Evolutionary conservation across 208 protist genomes (phyloP).

Genomic region (Acanthamoeba culbertsoni): DNA sequence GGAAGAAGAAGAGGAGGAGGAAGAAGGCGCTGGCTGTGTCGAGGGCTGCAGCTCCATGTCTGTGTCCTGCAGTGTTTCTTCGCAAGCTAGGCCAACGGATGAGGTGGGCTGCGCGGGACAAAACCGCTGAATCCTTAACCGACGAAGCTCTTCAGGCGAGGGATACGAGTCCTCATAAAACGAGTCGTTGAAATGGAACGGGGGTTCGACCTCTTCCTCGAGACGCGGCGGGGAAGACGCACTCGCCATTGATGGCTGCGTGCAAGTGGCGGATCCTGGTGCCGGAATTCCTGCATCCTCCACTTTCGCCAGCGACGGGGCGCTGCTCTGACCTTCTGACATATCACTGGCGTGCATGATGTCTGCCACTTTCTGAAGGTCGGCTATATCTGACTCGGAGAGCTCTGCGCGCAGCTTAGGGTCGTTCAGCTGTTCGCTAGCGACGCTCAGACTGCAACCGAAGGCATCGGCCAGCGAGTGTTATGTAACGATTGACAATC

Average conservation of each 20-base stretch:
- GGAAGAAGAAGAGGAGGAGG: background rate
- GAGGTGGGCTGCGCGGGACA: too few relatives aligned
- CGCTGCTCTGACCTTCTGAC: background rate
- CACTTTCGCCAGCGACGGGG: background rate
- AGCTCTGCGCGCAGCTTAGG: constrained; percentile 23
- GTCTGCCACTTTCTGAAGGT: background rate
- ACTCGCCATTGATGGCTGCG: background rate
- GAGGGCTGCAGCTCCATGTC: background rate
- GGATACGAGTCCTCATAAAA: too few relatives aligned
- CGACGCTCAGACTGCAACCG: background rate
- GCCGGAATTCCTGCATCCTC: too few relatives aligned
- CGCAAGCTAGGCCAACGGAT: background rate
- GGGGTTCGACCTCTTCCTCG: background rate
- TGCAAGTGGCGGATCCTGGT: too few relatives aligned
- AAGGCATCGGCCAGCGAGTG: background rate
- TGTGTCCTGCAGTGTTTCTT: background rate
- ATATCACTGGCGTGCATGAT: constrained; percentile 24
- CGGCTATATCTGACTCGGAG: background rate
- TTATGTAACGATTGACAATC: background rate
- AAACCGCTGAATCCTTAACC: background rate
- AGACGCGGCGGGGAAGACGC: background rate
- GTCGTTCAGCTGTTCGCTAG: constrained; percentile 19
- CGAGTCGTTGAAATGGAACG: too few relatives aligned
- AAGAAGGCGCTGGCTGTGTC: background rate
- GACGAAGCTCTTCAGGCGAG: background rate